phyloP scores from a whole-genome alignment of 139 green algal genomes.

The Spirogloea muscicola region DNA sequence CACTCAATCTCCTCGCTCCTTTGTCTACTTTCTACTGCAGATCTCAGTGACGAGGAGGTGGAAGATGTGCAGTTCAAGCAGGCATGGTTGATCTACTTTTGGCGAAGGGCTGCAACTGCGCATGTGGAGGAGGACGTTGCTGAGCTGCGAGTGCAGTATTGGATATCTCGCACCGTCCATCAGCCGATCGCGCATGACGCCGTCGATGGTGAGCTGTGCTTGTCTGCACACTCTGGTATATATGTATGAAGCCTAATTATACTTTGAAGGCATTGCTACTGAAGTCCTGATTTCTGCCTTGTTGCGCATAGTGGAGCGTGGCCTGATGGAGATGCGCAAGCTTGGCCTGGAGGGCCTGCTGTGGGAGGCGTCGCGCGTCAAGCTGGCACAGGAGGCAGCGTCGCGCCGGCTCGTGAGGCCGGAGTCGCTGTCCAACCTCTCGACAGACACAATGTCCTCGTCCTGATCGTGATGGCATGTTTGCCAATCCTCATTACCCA shows the following conservation, averaged over 20 bases:
- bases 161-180: slow-evolving; percentile 5
- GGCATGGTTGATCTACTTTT: slow-evolving; percentile 35
- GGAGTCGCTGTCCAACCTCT: too few species aligned
- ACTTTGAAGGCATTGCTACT: too few species aligned
- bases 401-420: too few species aligned
- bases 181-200: slow-evolving; percentile 21
- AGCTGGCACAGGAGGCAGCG: too few species aligned
- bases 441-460: too few species aligned
- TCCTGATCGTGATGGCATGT: too few species aligned
- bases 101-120: not conserved
- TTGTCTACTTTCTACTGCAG: slow-evolving; percentile 6
- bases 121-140: slow-evolving; percentile 28
- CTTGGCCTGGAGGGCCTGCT: slow-evolving; percentile 26
- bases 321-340: slow-evolving; percentile 30
- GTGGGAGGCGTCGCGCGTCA: slow-evolving; percentile 36
- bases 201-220: slow-evolving; percentile 17
- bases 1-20: not conserved
- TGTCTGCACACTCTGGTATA: not conserved
- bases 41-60: slow-evolving; percentile 40
- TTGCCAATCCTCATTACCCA: too few species aligned
- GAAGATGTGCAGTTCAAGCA: slow-evolving; percentile 38
- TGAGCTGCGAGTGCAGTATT: slow-evolving; percentile 17
- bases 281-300: too few species aligned
- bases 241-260: not conserved
- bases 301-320: slow-evolving; percentile 18